Percentiles rank a stretch among this genome's conserved stretches.
These are phyloP conservation scores for Trametes villosa DNA, from an alignment of 768 basidiomycete genomes.

Conservation along the genomic window DNA sequence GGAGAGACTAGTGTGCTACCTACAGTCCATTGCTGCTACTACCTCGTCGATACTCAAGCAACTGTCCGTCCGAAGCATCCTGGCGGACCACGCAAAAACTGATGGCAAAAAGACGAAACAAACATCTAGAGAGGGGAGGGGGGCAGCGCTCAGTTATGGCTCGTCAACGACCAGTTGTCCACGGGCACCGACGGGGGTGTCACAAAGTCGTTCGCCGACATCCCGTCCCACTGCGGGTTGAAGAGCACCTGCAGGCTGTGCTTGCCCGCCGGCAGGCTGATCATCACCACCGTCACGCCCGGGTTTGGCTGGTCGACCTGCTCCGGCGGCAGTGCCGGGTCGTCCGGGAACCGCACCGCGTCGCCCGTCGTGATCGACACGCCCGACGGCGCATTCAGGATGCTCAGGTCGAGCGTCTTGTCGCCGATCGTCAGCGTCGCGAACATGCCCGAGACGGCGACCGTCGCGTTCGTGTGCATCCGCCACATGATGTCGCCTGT, in stretches of 20 bases:
- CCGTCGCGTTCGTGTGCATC: conserved; percentile 94
- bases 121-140: neutral
- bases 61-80: neutral
- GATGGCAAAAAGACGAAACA: neutral
- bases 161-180: conserved; percentile 74
- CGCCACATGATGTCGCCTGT: conserved; percentile 76
- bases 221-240: conserved; percentile 88
- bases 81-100: neutral
- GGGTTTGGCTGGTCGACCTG: conserved; percentile 73
- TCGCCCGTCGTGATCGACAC: conserved; percentile 60
- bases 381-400: conserved; percentile 68
- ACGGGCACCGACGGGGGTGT: conserved; percentile 74
- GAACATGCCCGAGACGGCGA: conserved; percentile 57
- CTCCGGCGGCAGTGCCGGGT: conserved; percentile 63
- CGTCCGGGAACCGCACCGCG: conserved; percentile 60
- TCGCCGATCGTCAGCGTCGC: conserved; percentile 79
- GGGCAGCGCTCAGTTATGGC: conserved; percentile 55
- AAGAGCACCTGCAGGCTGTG: conserved; percentile 85
- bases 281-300: conserved; percentile 79
- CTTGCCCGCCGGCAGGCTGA: conserved; percentile 65
- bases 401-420: conserved; percentile 63
- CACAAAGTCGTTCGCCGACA: conserved; percentile 60
- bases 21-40: neutral
- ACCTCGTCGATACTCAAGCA: neutral
- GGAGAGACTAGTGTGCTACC: neutral